Evolutionary conservation across 2,329 filamentous ascomycete genomes (phyloP), one percentile per base, ranked within the genome.

Genomic region (Ophiostoma ulmi): DNA sequence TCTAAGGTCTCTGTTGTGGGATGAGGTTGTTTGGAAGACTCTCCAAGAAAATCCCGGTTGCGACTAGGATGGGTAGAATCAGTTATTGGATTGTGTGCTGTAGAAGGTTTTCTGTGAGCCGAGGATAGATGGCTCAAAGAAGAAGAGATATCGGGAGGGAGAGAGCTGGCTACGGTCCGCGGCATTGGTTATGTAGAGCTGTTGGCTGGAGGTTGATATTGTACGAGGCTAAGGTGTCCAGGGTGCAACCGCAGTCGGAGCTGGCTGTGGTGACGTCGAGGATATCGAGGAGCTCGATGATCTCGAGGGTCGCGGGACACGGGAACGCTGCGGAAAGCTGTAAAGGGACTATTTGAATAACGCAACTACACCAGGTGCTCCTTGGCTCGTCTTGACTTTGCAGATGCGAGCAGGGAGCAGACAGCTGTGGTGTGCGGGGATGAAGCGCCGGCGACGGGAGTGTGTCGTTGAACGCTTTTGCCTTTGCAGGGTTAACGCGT

Each of bases 121-220:
- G 63, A 39, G 20, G 63, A 39, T 39, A 39, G 22, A 39, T 39
- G 63, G 36, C 36, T 65, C 63, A 65, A 22, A 36, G 20, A 65
- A 22, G 63, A 65, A 22, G 63, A 39, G 20, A 20, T 6, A 20
- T 22, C 36, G 8, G 63, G 38, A 36, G 63, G 35, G n/a, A 36
- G 13, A 26, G 36, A 3, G 63, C 63, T 65, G 63, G 63, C 35
- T 39, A 11, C 20, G 35, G 63, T n/a, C 36, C 36, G 63, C 63
- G 20, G 63, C 63, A 65, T 65, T 65, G 63, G 41, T 64, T 39
- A 36, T 65, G 8, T n/a, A 22, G 61, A n/a, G 31, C 5, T 61
- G 55, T 4, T 20, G 17, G 36, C 10, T 17, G 63, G 20, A 20
- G 20, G 36, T 65, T 4, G 22, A 3, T 14, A 8, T 20, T 39